Base-by-base conservation (phyloP, 1,284 basidiomycete species). In the Thelephora terrestris region DNA sequence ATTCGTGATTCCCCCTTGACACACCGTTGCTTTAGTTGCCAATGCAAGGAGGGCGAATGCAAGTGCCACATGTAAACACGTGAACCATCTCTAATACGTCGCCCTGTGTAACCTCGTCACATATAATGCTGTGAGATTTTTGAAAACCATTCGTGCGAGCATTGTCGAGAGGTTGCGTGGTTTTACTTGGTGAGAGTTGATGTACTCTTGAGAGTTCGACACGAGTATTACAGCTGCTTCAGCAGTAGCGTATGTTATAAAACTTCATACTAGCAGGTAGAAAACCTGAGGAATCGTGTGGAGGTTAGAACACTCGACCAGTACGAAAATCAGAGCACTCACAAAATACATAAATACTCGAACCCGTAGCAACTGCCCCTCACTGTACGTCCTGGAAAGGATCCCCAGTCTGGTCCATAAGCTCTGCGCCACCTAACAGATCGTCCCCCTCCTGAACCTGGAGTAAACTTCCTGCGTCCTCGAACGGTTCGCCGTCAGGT, bases 401-500 rank as follows among this genome's bases (percentile, higher is more conserved):
- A 58, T 85, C 80, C 2, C 55, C 67, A 1, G 65, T 65, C 43
- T 73, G 61, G 58, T 79, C 78, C 71, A 87, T 76, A 48, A 81
- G 60, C n/a, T 73, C 60, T 0, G 75, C 78, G 18, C 73, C 76
- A 14, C 76, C 81, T 36, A 85, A 63, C 25, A 86, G 56, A 9
- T 64, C 66, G 57, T 82, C 77, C 32, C 63, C 61, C 3, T 73
- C 66, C 55, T 69, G 64, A 36, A 87, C 58, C 58, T 83, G 80
- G 12, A 71, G 68, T 46, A 86, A 60, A 52, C 77, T 74, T 49
- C 74, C 71, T 24, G 72, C 65, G 14, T 57, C 64, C 55, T 81
- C 82, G 43, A 80, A 73, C 16, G 70, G 65, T 47, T 80, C 65
- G 4, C 76, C 80, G 58, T 84, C 82, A 2, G 82, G 78, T 9